Conservation (phyloP, 352 stramenopile species). For the Globisporangium camurandrum region DNA sequence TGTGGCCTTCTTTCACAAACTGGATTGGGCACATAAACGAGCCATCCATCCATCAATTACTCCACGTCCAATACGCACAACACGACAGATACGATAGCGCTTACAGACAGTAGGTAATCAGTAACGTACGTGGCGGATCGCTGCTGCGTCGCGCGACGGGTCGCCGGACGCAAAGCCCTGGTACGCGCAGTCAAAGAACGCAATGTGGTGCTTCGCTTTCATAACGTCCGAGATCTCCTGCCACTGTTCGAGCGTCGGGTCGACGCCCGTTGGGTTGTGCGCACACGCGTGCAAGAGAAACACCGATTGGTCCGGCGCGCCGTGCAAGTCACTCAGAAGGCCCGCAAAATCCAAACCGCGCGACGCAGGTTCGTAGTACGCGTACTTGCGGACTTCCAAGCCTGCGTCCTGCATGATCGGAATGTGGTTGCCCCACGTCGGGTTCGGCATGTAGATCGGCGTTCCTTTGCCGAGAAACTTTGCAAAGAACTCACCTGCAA, state of each 20-base stretch:
- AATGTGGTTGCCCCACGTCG: slow-evolving; percentile 99
- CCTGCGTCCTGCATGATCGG: slow-evolving; percentile 88
- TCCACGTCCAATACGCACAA: too few relatives aligned
- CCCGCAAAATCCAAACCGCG: slow-evolving; percentile 90
- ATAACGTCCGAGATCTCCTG: slow-evolving; percentile 93
- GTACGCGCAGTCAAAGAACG: slow-evolving; percentile 99
- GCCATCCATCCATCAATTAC: too few relatives aligned
- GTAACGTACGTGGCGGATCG: slow-evolving; percentile 85
- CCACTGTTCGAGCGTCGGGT: slow-evolving; percentile 98
- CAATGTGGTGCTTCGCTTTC: slow-evolving; percentile 93
- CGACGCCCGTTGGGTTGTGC: slow-evolving; percentile 98
- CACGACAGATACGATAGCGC: too few relatives aligned
- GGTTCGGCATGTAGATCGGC: slow-evolving; percentile 97
- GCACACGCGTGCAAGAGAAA: slow-evolving; percentile 99
- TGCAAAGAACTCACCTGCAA: slow-evolving; percentile 94
- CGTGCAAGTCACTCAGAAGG: slow-evolving; percentile 93
- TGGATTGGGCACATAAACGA: too few relatives aligned
- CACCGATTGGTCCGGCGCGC: slow-evolving; percentile 89
- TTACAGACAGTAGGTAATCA: too few relatives aligned
- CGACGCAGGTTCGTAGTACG: slow-evolving; percentile 82
- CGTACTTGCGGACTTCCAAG: slow-evolving; percentile 73
- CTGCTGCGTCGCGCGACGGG: slow-evolving; percentile 91
- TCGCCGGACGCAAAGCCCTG: slow-evolving; percentile 98
- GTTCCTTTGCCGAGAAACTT: slow-evolving; percentile 82
- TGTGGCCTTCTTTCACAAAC: slow-evolving; percentile 98